Evolutionary conservation across 192 early-diverging fungal species (phyloP).

Genomic region (Paraglomus occultum): DNA sequence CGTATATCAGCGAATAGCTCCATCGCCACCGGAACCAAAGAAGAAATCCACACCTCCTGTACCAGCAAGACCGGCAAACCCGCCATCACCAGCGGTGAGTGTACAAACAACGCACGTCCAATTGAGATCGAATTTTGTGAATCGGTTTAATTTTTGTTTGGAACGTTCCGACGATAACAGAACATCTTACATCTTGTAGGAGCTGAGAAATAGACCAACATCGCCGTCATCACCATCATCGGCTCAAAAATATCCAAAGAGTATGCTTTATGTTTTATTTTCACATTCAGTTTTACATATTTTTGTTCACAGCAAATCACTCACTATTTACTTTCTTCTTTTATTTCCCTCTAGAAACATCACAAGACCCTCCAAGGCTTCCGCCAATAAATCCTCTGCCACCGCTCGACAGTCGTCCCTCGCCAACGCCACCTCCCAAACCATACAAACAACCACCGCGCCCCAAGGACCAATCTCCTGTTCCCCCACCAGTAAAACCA

Average conservation of each 20-base stretch:
- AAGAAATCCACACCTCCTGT: conserved; percentile 26
- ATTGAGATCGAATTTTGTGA: too few species aligned
- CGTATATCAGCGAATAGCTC: conserved; percentile 23
- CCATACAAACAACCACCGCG: conserved; percentile 12
- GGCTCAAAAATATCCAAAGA: too few species aligned
- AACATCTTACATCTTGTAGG: too few species aligned
- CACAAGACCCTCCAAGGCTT: conserved; percentile 20
- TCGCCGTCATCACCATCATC: too few species aligned
- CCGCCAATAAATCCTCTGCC: conserved; percentile 24
- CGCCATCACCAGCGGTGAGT: conserved; percentile 1
- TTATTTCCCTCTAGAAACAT: conserved; percentile 7
- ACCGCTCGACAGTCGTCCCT: conserved; percentile 17
- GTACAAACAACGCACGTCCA: too few species aligned
- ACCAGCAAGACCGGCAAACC: conserved; percentile 10
- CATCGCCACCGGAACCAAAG: conserved; percentile 15
- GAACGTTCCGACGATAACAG: too few species aligned
- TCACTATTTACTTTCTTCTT: too few species aligned
- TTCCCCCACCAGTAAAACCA: conserved; percentile 33
- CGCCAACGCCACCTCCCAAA: conserved; percentile 20
- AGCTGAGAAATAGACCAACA: too few species aligned
- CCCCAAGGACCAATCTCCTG: conserved; percentile 28
- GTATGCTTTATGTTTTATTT: too few species aligned
- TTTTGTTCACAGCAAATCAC: too few species aligned
- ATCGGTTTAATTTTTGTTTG: too few species aligned
- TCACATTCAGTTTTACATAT: too few species aligned